Evolutionary conservation across 148 eudicot genomes (phyloP), one percentile per base, ranked within the genome.

Genomic region (Spergularia marina): DNA sequence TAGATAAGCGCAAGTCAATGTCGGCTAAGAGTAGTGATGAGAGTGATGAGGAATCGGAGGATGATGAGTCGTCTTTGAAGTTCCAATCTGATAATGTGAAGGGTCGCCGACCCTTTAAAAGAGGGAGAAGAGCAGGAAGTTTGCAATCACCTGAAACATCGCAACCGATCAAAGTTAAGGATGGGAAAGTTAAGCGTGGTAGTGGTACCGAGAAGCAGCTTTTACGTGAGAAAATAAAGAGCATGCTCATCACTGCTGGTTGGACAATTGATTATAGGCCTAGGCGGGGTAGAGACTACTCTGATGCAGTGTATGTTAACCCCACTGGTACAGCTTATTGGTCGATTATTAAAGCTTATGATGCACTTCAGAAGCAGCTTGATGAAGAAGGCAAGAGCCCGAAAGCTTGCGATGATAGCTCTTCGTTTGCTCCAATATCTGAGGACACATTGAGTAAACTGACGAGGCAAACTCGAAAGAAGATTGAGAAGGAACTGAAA

Each of bases 261-360:
- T 95, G 99, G 99, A 88, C 87, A n/a, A 95, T 95, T 80, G 99
- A 95, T 85, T 92, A 92, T 77, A 92, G 99, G 81, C 99, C 99
- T 71, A 84, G 99, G 82, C 87, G 93, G 75, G 89, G 92, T 71
- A 89, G 98, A 81, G 99, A 95, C 74, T 95, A 95, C 76, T 84
- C 79, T 58, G 99, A 95, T 85, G 92, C 99, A 57, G 99, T 95
- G 81, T 95, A 95, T 82, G 88, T 95, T 55, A 89, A 85, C 74
- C 96, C 97, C 64, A 41, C 84, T 12, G 99, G 99, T 73, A 92
- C 97, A 30, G 98, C 96, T 65, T 95, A 85, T 72, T 95, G 99
- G 99, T 95, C 99, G 56, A 92, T 95, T 65, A 84, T 89, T 36
- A 95, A 95, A 83, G 99, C 99, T 76, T 92, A 95, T 83, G 99